These are phyloP conservation scores for Trichoderma orchidacearum DNA, from an alignment of 495 filamentous ascomycete species.

Conservation along the genomic window DNA sequence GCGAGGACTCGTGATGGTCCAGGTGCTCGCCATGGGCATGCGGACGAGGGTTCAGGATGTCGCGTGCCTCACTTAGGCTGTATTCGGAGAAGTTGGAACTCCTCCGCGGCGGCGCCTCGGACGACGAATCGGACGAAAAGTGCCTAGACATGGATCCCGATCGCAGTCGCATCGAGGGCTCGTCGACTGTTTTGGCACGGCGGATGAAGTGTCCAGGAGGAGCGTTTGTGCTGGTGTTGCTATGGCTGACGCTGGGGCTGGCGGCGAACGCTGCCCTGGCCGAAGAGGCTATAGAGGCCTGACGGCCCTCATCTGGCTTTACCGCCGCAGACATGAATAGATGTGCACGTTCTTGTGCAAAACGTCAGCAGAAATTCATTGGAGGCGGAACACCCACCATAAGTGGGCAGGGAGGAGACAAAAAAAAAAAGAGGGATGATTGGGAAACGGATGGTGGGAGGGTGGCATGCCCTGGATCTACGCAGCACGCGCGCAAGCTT, in stretches of 20 bases:
- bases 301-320: not conserved
- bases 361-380: not conserved
- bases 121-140: constrained; percentile 7
- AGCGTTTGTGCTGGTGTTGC: constrained; percentile 4
- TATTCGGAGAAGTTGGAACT: constrained; percentile 67
- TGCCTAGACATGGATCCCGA: constrained; percentile 7
- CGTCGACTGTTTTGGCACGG: constrained; percentile 15
- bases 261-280: not conserved
- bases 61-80: constrained; percentile 50
- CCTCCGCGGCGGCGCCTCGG: constrained; percentile 35
- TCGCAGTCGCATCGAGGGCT: constrained; percentile 10
- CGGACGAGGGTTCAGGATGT: constrained; percentile 54
- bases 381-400: too few species aligned
- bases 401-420: not conserved
- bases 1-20: constrained; percentile 10
- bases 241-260: not conserved
- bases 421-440: not conserved
- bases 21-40: constrained; percentile 6
- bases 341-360: not conserved
- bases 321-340: not conserved
- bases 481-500: too few species aligned
- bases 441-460: not conserved
- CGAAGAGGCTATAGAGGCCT: not conserved
- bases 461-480: not conserved
- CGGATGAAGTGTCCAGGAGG: constrained; percentile 13